These are phyloP conservation scores for Boletus barrowsii DNA, from an alignment of 768 basidiomycete species.

Conservation along the genomic window DNA sequence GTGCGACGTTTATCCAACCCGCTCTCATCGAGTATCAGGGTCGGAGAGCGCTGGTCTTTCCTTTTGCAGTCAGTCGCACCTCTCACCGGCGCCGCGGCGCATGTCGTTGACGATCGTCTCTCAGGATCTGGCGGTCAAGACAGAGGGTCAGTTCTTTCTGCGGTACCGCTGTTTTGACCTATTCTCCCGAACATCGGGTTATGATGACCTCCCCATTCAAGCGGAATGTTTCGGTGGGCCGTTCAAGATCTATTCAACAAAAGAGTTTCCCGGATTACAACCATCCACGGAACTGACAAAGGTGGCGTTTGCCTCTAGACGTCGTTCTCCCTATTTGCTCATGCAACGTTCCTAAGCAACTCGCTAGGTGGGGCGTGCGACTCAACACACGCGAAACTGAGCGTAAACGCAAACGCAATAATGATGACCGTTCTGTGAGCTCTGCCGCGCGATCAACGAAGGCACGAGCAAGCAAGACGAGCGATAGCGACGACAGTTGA, in stretches of 20 bases:
- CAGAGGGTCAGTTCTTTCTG: constrained; percentile 63
- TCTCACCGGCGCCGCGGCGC: constrained; percentile 6
- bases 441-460: constrained; percentile 3
- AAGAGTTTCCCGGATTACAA: constrained; percentile 68
- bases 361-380: constrained; percentile 33
- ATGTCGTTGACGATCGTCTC: neutral
- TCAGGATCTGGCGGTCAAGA: constrained; percentile 67
- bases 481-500: constrained; percentile 28
- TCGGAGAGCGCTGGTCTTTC: constrained; percentile 54
- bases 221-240: constrained; percentile 65
- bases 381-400: constrained; percentile 37
- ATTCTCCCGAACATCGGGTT: constrained; percentile 35
- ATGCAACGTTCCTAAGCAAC: constrained; percentile 26
- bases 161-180: constrained; percentile 74
- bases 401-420: constrained; percentile 35
- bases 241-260: constrained; percentile 70
- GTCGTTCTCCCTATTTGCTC: neutral
- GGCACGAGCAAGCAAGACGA: constrained; percentile 11
- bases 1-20: constrained; percentile 60
- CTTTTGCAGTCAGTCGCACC: constrained; percentile 49
- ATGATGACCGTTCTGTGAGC: constrained; percentile 5
- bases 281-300: constrained; percentile 70
- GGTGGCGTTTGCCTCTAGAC: constrained; percentile 25
- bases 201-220: constrained; percentile 41
- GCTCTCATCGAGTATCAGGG: constrained; percentile 52